Evolutionary conservation across 2,329 filamentous ascomycete genomes (phyloP).

Genomic region (Amauroascus niger): DNA sequence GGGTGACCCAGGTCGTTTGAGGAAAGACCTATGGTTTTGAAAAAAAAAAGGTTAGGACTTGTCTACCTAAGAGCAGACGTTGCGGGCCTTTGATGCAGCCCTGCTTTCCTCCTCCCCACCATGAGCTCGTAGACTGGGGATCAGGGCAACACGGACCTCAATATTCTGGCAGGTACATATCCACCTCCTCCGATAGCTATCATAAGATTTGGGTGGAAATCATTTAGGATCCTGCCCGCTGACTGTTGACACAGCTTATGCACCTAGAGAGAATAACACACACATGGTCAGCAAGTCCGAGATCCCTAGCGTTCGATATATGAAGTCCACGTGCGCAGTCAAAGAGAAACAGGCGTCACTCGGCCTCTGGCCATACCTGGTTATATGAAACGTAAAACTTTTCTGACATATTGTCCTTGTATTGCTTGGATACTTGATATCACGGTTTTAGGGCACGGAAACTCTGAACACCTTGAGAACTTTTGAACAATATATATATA

Average conservation of each 20-base stretch:
- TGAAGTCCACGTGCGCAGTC: no score
- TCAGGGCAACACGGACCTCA: slow-evolving; percentile 48
- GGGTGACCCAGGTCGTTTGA: slow-evolving; percentile 73
- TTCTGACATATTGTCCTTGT: slow-evolving; percentile 57
- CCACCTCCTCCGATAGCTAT: slow-evolving; percentile 97
- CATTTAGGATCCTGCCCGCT: slow-evolving; percentile 67
- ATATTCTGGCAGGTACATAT: slow-evolving; percentile 92
- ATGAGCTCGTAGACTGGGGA: no score
- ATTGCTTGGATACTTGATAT: neutral
- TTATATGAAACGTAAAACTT: slow-evolving; percentile 90
- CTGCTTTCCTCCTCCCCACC: no score
- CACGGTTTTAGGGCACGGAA: neutral
- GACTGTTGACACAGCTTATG: slow-evolving; percentile 93
- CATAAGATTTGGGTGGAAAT: slow-evolving; percentile 89
- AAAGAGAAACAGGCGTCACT: neutral
- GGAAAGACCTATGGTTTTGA: slow-evolving; percentile 62
- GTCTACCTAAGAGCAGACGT: neutral
- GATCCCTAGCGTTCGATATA: neutral
- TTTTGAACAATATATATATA: neutral
- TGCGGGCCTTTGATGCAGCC: neutral
- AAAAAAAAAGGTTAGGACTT: neutral
- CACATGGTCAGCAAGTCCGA: slow-evolving; percentile 6
- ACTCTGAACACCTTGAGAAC: neutral
- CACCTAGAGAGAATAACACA: slow-evolving; percentile 58
- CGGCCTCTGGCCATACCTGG: slow-evolving; percentile 52